Base-by-base conservation (phyloP, 768 basidiomycete genomes). In the Gyrodon lividus region DNA sequence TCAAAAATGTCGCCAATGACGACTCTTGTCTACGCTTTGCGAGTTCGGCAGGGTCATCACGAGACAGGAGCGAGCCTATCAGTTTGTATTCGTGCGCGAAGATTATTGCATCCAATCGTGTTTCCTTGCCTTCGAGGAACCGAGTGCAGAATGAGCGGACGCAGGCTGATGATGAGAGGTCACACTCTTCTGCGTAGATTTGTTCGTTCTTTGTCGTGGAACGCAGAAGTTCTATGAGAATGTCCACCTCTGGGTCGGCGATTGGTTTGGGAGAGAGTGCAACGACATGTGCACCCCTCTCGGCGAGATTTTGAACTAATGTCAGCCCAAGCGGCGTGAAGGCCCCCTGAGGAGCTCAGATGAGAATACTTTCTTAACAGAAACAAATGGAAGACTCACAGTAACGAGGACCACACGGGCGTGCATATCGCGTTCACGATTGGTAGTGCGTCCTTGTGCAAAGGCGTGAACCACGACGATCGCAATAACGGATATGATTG, bases 121-220 rank as follows among this genome's bases (percentile, higher is more conserved):
- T 80, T 40, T 86, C 82, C 40, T 82, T 76, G 0, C 77, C 81
- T 2, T 81, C 81, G 52, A 86, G 64, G 67, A 93, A 92, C 8
- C 75, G 71, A 0, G 77, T 79, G 59, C 83, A 87, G 63, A 95
- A 93, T 8, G 74, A 70, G 28, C 82, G 79, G 13, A 95, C 80
- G 17, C 85, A 84, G 0, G 76, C 68, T 0, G 89, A 81, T 0
- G 86, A 86, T 0, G 76, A 51, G 0, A 92, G 70, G 62, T 92
- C 85, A 59, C 89, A 92, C 48, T 87, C 73, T 52, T 94, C 92
- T 12, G 87, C 89, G 63, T 73, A 93, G 48, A 95, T 82, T 47
- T 86, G 72, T 56, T 89, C 82, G 69, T 94, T 94, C 40, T 78
- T 77, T 16, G 84, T 84, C 3, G 83, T 78, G 0, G 77, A 74